Evolutionary conservation across 169 alveolate genomes (phyloP).

Genomic region (Cyclospora cayetanensis): DNA sequence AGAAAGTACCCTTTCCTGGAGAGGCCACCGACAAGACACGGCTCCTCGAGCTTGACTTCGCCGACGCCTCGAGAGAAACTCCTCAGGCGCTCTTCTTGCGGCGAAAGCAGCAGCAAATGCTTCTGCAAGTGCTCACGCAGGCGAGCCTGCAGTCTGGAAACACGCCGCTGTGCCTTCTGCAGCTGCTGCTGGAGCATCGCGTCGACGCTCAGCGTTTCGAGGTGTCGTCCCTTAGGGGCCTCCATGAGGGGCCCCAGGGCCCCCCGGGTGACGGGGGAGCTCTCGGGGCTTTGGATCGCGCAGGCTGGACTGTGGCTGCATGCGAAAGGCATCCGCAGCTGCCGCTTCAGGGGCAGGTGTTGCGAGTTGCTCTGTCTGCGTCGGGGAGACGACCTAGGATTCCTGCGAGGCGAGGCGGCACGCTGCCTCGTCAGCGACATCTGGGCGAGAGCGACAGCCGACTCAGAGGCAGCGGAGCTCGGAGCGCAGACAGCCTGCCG

Average conservation of each 20-base stretch:
- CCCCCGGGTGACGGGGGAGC: slow-evolving; percentile 8
- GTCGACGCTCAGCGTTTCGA: not conserved
- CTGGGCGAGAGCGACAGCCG: no score
- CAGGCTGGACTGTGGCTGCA: not conserved
- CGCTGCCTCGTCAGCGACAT: no score
- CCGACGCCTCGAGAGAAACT: no score
- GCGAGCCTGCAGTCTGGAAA: not conserved
- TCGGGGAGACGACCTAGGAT: not conserved
- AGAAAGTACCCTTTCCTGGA: no score
- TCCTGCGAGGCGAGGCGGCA: no score
- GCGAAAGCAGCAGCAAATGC: not conserved
- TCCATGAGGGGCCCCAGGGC: slow-evolving; percentile 22
- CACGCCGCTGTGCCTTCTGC: not conserved
- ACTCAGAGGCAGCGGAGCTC: no score
- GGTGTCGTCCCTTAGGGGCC: slow-evolving; percentile 2
- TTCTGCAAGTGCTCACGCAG: not conserved
- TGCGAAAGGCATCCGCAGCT: not conserved
- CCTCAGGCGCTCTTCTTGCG: no score
- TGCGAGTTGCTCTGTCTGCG: not conserved
- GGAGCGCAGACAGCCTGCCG: no score
- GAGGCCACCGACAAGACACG: no score
- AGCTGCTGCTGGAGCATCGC: slow-evolving; percentile 43
- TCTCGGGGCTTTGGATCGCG: not conserved
- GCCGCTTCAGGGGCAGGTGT: not conserved
- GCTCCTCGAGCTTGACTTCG: not conserved